phyloP scores from a whole-genome alignment of 495 filamentous ascomycete genomes.

The Hypoxylon cercidicola region DNA sequence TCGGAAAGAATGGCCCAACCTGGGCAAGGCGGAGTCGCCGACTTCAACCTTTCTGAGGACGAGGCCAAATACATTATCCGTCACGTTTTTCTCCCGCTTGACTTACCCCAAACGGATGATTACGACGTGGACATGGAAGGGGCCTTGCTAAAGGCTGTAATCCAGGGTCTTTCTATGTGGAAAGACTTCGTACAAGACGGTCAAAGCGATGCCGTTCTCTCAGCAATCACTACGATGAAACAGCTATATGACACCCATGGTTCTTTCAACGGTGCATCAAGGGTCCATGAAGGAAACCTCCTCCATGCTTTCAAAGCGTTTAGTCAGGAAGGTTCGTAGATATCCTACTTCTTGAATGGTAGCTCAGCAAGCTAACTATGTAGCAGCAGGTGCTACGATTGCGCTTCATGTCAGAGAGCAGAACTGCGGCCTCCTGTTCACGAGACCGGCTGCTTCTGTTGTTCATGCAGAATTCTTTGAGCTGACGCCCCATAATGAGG shows the following conservation, averaged over 20 bases:
- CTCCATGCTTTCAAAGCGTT: constrained; percentile 10
- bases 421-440: constrained; percentile 68
- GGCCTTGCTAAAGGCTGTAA: constrained; percentile 29
- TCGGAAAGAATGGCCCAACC: too few relatives aligned
- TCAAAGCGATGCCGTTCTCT: constrained; percentile 5
- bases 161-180: constrained; percentile 45
- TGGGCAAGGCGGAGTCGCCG: too few relatives aligned
- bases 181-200: constrained; percentile 17
- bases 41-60: background rate
- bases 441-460: constrained; percentile 42
- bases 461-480: constrained; percentile 67
- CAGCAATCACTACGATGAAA: constrained; percentile 37
- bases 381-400: constrained; percentile 37
- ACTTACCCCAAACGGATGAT: constrained; percentile 63
- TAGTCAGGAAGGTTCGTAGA: constrained; percentile 8
- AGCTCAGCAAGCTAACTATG: constrained; percentile 4
- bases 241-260: constrained; percentile 25
- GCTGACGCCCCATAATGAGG: constrained; percentile 58
- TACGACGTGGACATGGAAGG: constrained; percentile 33
- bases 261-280: background rate
- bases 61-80: constrained; percentile 55
- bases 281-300: constrained; percentile 9
- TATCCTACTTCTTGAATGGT: background rate
- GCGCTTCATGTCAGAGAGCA: constrained; percentile 63
- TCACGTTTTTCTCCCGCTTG: constrained; percentile 70